Base-by-base conservation (phyloP, 495 filamentous ascomycete genomes). In the Glonium stellatum region DNA sequence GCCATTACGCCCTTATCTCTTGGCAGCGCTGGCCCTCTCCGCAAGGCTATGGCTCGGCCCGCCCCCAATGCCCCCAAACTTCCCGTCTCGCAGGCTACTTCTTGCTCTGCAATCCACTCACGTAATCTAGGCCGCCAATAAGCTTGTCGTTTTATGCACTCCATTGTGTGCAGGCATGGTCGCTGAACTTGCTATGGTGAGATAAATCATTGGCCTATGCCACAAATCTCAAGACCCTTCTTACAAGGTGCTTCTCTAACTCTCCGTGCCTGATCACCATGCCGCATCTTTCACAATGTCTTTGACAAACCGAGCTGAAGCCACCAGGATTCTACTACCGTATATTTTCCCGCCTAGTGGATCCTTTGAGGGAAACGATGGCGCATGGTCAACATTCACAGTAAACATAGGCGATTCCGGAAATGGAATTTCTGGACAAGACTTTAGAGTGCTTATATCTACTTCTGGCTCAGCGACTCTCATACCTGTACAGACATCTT, bases 331-430 rank as follows among this genome's bases (percentile, higher is more conserved):
- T 4, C 57, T 58, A 4, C 13, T 34, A 21, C 65, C 65, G 12
- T 21, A 51, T n/a, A 46, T 59, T 13, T 22, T 67, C 19, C 6
- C 35, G 15, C 44, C 62, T 1, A 57, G 23, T 19, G 59, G 55
- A 19, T 25, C 37, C 10, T 69, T 60, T 22, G 64, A 67, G 19
- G 67, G 67, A 8, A 69, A 67, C 47, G 67, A 69, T 60, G 67
- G 67, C 5, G 49, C 60, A 23, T 69, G 67, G 67, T 67, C 67
- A 1, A 65, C 64, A 1, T 69, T 69, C 48, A 39, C 44, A 15
- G 57, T 69, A 54, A 63, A 61, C 39, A 42, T 67, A 18, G 67
- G 67, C 22, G 61, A 62, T 41, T 60, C 60, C 22, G 21, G 9
- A 9, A 50, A 19, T 25, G 42, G 27, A 9, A 31, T 34, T 31